Conservation (phyloP, 2,329 filamentous ascomycete species). For the Exophiala aquamarina region DNA sequence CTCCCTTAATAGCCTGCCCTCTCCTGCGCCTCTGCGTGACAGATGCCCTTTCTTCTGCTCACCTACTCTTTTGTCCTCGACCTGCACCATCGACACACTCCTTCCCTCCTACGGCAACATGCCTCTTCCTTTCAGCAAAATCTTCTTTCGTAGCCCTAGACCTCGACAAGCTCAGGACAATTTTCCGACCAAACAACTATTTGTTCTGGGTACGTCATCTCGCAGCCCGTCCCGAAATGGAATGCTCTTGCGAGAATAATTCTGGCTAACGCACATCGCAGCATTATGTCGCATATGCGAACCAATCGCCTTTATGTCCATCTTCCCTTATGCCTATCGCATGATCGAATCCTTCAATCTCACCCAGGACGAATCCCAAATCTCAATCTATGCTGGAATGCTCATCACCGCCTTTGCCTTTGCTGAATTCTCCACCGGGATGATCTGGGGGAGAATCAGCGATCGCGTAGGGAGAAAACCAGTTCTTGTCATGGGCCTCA, state of each 20-base stretch:
- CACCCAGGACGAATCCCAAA: conserved; percentile 73
- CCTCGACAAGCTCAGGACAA: conserved; percentile 36
- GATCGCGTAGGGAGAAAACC: conserved; percentile 92
- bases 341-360: conserved; percentile 94
- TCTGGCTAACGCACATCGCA: conserved; percentile 37
- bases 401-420: conserved; percentile 96
- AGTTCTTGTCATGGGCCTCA: conserved; percentile 82
- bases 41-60: conserved; percentile 18
- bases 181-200: conserved; percentile 61
- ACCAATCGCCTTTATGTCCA: conserved; percentile 98
- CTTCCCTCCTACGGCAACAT: conserved; percentile 15
- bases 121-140: conserved; percentile 13
- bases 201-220: conserved; percentile 43
- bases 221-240: conserved; percentile 14
- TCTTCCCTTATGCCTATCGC: conserved; percentile 97
- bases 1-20: conserved; percentile 18
- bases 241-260: conserved; percentile 18
- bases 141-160: conserved; percentile 11
- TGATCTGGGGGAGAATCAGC: conserved; percentile 90
- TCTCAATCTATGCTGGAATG: conserved; percentile 91
- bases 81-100: conserved; percentile 7
- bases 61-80: conserved; percentile 15
- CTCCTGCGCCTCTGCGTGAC: conserved; percentile 11
- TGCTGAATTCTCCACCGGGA: conserved; percentile 88
- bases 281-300: conserved; percentile 95